Percentiles rank a stretch among this genome's conserved stretches.
Evolutionary conservation across 306 rosid species (phyloP).

Genomic region (Astragalus glycyphyllos): DNA sequence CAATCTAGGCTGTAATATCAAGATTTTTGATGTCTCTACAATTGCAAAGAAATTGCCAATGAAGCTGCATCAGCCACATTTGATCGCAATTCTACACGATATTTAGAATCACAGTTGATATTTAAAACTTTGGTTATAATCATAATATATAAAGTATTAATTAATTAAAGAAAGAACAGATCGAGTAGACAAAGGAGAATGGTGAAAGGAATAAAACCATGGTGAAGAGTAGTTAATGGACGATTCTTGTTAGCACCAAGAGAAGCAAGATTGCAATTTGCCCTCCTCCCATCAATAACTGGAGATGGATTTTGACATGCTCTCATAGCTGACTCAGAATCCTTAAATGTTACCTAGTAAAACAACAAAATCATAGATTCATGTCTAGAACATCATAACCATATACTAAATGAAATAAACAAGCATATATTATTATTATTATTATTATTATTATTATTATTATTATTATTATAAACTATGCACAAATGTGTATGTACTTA

Average conservation of each 20-base stretch:
- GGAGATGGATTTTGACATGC: conserved; percentile 98
- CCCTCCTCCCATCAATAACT: conserved; percentile 94
- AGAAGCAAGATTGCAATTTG: conserved; percentile 95
- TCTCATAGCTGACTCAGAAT: conserved; percentile 89
- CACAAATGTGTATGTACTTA: conserved; percentile 49
- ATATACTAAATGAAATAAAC: conserved; percentile 11
- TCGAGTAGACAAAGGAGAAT: not conserved
- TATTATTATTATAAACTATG: not conserved
- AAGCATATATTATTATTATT: too few species aligned
- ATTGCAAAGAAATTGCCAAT: too few species aligned
- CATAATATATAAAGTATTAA: too few species aligned
- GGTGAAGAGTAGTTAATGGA: conserved; percentile 67
- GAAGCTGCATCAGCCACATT: too few species aligned
- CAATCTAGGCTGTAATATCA: too few species aligned
- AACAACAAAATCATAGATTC: conserved; percentile 23
- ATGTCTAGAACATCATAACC: conserved; percentile 23
- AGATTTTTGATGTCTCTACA: too few species aligned
- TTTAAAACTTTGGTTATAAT: too few species aligned
- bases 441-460: too few species aligned
- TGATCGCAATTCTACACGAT: too few species aligned
- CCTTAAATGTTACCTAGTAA: conserved; percentile 86
- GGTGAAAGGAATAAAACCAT: conserved; percentile 58
- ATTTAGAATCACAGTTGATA: too few species aligned
- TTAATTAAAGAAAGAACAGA: not conserved
- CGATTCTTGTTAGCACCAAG: conserved; percentile 84